Base-by-base conservation (phyloP, 108 stramenopile species). In the Skeletonema tropicum region DNA sequence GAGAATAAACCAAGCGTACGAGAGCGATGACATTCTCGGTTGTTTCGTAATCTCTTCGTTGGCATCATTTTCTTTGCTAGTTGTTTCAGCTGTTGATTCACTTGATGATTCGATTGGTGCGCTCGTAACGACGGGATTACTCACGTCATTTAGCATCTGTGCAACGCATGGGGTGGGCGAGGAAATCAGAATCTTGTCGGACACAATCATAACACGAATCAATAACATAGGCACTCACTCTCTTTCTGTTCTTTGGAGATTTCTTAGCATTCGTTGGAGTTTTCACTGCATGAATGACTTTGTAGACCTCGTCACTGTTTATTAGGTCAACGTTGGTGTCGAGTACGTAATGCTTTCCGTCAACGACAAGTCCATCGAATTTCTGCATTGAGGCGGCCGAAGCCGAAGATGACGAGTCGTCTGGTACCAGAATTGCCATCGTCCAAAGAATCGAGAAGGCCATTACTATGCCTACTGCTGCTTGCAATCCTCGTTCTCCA, bases 371-470 rank as follows among this genome's bases (percentile, higher is more conserved):
- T 33, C 61, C 61, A 55, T 55, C 52, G 21, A 23, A 21, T 55
- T 6, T 6, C 31, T 35, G 31, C 21, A n/a, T 29, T 15, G 59
- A 29, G 3, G 38, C 57, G 5, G 0, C 41, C 7, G 35, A 8
- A 33, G 41, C 41, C 7, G 35, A 8, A 33, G 41, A 8, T 33
- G 48, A 14, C 15, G 42, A 33, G 17, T 32, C 26, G 33, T 62
- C 68, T 0, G 68, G 75, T 0, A 76, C 29, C 3, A 76, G 31
- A 13, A 69, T 55, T 7, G 75, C 75, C 14, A 76, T 17, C 0
- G 75, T 69, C 75, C 75, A 76, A 8, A 76, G 61, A 30, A 76
- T 32, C 1, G 75, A 69, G 66, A 76, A 69, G n/a, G 67, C 75
- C 5, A 76, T 5, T 38, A 76, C 75, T 9, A 76, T 52, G 12